These are phyloP conservation scores for Umbelopsis vinacea DNA, from an alignment of 192 early-diverging fungal genomes.

Conservation along the genomic window DNA sequence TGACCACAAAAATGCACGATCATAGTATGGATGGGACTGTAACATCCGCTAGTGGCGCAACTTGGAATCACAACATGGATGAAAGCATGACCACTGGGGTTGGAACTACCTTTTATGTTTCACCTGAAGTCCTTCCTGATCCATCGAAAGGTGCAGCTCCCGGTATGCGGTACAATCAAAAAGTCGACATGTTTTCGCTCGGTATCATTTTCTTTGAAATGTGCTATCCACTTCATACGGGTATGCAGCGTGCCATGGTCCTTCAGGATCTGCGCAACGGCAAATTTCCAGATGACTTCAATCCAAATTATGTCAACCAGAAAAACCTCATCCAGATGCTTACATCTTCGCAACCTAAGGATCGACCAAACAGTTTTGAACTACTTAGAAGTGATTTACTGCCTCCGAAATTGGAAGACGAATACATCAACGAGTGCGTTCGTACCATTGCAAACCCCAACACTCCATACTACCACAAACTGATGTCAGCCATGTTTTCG, in stretches of 20 bases:
- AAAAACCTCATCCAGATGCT: constrained; percentile 71
- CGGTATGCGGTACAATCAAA: constrained; percentile 70
- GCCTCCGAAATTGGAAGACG: constrained; percentile 86
- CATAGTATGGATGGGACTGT: neutral
- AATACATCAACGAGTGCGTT: constrained; percentile 89
- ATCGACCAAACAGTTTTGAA: constrained; percentile 81
- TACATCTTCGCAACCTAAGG: constrained; percentile 74
- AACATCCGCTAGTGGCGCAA: neutral
- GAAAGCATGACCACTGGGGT: constrained; percentile 80
- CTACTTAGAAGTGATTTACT: constrained; percentile 79
- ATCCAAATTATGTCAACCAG: constrained; percentile 66
- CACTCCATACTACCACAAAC: constrained; percentile 79
- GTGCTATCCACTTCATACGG: constrained; percentile 72
- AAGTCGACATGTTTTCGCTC: constrained; percentile 85
- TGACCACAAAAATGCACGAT: constrained; percentile 38
- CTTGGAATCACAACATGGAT: constrained; percentile 37
- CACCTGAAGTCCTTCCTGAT: constrained; percentile 68
- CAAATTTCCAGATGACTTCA: constrained; percentile 78
- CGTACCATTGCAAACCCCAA: constrained; percentile 88
- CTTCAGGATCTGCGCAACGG: constrained; percentile 73
- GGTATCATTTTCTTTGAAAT: constrained; percentile 83
- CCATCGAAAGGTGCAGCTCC: constrained; percentile 42
- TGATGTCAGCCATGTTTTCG: constrained; percentile 82
- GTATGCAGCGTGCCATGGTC: constrained; percentile 77
- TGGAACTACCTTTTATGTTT: constrained; percentile 92